Base-by-base conservation (phyloP, 2,329 filamentous ascomycete species). In the Scytalidium lignicola region DNA sequence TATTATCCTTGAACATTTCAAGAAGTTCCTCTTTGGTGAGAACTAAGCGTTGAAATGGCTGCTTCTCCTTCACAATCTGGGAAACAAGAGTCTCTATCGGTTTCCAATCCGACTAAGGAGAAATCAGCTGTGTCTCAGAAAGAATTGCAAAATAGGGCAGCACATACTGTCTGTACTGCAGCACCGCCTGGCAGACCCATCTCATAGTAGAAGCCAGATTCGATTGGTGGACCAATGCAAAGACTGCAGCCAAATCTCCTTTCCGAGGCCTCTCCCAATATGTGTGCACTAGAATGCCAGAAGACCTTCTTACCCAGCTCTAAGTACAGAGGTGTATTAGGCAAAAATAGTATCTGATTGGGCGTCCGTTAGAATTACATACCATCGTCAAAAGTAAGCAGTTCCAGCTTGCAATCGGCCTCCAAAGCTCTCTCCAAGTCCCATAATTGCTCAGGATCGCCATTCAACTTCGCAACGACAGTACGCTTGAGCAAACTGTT, bases 1-100 rank as follows among this genome's bases (percentile, higher is more conserved):
- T 93, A 79, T 95, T 96, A 78, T 95, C 95, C 61, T 84, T 82
- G 75, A 97, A 97, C 88, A 97, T 96, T 67, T 96, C 90, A 46
- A 93, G 80, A 45, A 97, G 78, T 58, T 97, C 85, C 48, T 92
- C 87, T 72, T 97, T 97, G 57, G 87, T 87, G 64, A 96, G 80
- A 56, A 86, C 86, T 43, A 97, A 75, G 51, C 93, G 84, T 74
- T 96, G 88, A 66, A 97, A 97, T 46, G 85, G 85, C 71, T 97
- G 92, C 77, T 95, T 96, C 72, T 96, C 91, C 76, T 96, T 96
- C 70, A 95, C 88, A 56, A 93, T 90, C 65, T 84, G 86, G 63
- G 79, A 76, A 23, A 91, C 88, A 55, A 90, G 83, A 52, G 77
- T 83, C 71, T 96, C 90, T 18, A 97, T 75, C 1, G 87, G 83